Evolutionary conservation across 192 early-diverging fungal species (phyloP).

Genomic region (Haplosporangium gracile): DNA sequence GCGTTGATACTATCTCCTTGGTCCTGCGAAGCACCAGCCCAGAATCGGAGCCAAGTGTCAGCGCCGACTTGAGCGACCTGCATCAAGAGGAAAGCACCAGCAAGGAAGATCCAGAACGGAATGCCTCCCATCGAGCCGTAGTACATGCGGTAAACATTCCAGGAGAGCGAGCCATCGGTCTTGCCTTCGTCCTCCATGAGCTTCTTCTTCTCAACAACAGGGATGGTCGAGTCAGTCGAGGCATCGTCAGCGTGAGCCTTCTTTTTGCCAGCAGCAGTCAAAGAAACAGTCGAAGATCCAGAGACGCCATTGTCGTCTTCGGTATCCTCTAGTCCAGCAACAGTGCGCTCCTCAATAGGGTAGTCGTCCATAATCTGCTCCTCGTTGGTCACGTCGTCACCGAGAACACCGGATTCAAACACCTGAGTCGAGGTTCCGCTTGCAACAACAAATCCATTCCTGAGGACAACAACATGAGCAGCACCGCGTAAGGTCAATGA

Average conservation of each 20-base stretch:
- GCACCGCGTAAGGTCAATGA: slow-evolving; percentile 72
- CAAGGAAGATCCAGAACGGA: slow-evolving; percentile 70
- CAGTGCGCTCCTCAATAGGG: slow-evolving; percentile 36
- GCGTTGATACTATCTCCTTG: neutral
- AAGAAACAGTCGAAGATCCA: slow-evolving; percentile 23
- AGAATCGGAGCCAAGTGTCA: slow-evolving; percentile 53
- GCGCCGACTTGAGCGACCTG: slow-evolving; percentile 59
- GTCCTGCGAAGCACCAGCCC: slow-evolving; percentile 32
- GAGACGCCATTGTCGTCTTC: slow-evolving; percentile 39
- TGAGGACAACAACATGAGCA: slow-evolving; percentile 70
- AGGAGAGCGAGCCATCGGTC: slow-evolving; percentile 83
- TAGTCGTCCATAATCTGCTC: slow-evolving; percentile 49
- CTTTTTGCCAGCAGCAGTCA: slow-evolving; percentile 49
- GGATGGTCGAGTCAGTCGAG: slow-evolving; percentile 63
- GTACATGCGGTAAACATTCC: slow-evolving; percentile 84
- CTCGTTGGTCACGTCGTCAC: slow-evolving; percentile 57
- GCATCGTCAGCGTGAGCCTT: slow-evolving; percentile 50
- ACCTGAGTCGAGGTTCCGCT: slow-evolving; percentile 66
- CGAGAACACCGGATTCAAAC: slow-evolving; percentile 62
- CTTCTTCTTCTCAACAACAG: slow-evolving; percentile 56
- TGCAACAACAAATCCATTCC: slow-evolving; percentile 68
- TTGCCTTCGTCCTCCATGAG: slow-evolving; percentile 89
- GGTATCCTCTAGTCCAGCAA: slow-evolving; percentile 33
- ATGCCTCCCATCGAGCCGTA: slow-evolving; percentile 74
- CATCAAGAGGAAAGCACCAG: slow-evolving; percentile 58